Evolutionary conservation across 495 filamentous ascomycete genomes (phyloP), one percentile per base, ranked within the genome.

Genomic region (Hamigera avellanea): DNA sequence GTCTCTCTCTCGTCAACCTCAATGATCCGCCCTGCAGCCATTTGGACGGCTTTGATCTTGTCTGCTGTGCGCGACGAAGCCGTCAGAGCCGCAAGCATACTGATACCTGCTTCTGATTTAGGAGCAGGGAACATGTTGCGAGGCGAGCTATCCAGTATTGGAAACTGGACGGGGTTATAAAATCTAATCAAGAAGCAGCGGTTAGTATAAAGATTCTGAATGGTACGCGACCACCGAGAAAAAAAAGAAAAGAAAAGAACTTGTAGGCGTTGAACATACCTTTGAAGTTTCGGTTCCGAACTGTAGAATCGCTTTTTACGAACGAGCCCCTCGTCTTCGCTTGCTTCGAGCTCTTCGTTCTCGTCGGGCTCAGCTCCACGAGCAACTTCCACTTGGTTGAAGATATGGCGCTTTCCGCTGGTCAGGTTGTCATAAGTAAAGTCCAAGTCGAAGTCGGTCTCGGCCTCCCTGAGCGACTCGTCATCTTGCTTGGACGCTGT

Each of bases 111-210:
- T 21, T 55, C 49, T 14, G 53, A 39, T 32, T 61, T 28, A 43
- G 47, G 62, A 39, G 48, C 45, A 33, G 57, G 32, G 54, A 63
- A 62, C 79, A 88, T 42, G 81, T 82, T 21, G 40, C 61, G 26
- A 72, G 91, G 64, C 46, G 83, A 94, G 56, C 84, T 93, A 52
- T 88, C 76, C 19, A 93, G 70, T 9, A 87, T 53, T 2, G 91
- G 87, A 53, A 85, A 86, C 5, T 66, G 59, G 13, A 93, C 66
- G 3, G 62, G 39, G 14, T 75, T 75, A 33, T 64, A 56, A 41
- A 73, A 76, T 37, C 76, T 81, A 46, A 19, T 33, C 36, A 13
- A 14, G 19, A n/a, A 25, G 32, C n/a, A 26, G n/a, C 16, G 12
- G 25, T 14, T 19, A 34, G n/a, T 19, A 14, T 34, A 6, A 31